Conservation (phyloP, 129 eudicot genomes). For the Rutidosis leptorrhynchoides region DNA sequence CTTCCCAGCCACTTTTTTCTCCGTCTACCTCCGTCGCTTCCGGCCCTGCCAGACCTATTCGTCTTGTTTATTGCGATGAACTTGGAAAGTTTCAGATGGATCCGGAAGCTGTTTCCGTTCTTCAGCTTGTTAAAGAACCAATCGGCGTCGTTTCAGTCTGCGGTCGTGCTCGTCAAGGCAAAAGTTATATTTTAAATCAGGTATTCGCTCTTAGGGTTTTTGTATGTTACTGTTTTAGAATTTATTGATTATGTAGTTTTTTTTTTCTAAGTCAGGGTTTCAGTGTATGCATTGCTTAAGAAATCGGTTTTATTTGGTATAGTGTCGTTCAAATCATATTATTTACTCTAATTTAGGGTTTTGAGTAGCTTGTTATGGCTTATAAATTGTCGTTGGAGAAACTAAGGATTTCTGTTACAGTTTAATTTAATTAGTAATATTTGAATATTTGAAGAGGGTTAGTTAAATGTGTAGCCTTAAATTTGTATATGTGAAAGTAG, state of each 20-base stretch:
- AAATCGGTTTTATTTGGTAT: background rate
- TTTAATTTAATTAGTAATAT: too few species aligned
- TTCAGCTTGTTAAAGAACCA: slow-evolving; percentile 94
- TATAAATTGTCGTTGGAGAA: background rate
- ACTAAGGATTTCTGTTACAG: background rate
- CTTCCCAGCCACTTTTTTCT: slow-evolving; percentile 28
- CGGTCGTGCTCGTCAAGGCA: slow-evolving; percentile 99
- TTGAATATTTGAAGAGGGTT: background rate
- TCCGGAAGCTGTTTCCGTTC: slow-evolving; percentile 92
- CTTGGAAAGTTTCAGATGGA: slow-evolving; percentile 87
- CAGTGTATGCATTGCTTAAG: background rate
- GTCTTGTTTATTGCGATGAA: slow-evolving; percentile 90
- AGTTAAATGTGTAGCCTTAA: too few species aligned
- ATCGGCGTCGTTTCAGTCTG: slow-evolving; percentile 97
- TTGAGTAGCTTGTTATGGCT: slow-evolving; percentile 1
- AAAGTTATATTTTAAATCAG: slow-evolving; percentile 90
- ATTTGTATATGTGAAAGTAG: too few species aligned
- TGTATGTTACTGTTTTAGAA: background rate
- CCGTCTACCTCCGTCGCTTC: slow-evolving; percentile 45
- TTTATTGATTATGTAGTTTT: background rate
- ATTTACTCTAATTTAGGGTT: slow-evolving; percentile 1
- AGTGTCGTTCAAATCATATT: background rate
- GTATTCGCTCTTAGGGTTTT: slow-evolving; percentile 35
- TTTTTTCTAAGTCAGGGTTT: slow-evolving; percentile 27
- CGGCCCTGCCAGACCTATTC: slow-evolving; percentile 90